Conservation (phyloP, 169 alveolate genomes). For the Theileria parva region DNA sequence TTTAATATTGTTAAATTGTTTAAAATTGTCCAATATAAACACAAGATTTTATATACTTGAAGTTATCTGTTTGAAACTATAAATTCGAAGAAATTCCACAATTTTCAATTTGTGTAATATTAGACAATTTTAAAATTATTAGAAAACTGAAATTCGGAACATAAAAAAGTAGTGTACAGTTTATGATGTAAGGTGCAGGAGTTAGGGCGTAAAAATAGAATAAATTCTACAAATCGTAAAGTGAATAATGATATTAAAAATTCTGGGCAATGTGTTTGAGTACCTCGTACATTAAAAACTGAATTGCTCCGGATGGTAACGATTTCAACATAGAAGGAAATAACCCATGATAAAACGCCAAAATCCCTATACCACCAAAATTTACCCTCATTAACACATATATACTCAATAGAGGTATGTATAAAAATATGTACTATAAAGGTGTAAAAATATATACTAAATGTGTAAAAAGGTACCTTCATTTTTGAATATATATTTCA, state of each 20-base stretch:
- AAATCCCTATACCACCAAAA: constrained; percentile 55
- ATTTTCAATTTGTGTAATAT: neutral
- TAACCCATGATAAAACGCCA: constrained; percentile 79
- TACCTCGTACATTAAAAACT: constrained; percentile 81
- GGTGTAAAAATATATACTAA: constrained; percentile 7
- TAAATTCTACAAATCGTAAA: neutral
- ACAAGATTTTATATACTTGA: neutral
- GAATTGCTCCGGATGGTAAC: constrained; percentile 87
- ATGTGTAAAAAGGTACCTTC: constrained; percentile 61
- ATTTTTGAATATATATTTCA: constrained; percentile 62
- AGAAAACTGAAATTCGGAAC: neutral
- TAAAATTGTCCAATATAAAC: neutral
- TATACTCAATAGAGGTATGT: neutral
- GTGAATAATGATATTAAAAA: neutral
- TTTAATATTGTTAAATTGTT: neutral
- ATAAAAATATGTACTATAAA: neutral
- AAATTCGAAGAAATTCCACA: neutral
- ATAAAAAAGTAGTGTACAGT: neutral
- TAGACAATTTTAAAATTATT: neutral
- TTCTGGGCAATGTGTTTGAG: constrained; percentile 69
- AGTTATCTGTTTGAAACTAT: too few species aligned
- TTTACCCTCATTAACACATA: neutral
- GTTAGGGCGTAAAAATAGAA: neutral
- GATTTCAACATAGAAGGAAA: constrained; percentile 82
- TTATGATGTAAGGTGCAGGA: neutral